These are phyloP conservation scores for Boletus pseudopeckii DNA, from an alignment of 768 basidiomycete species.

Conservation along the genomic window DNA sequence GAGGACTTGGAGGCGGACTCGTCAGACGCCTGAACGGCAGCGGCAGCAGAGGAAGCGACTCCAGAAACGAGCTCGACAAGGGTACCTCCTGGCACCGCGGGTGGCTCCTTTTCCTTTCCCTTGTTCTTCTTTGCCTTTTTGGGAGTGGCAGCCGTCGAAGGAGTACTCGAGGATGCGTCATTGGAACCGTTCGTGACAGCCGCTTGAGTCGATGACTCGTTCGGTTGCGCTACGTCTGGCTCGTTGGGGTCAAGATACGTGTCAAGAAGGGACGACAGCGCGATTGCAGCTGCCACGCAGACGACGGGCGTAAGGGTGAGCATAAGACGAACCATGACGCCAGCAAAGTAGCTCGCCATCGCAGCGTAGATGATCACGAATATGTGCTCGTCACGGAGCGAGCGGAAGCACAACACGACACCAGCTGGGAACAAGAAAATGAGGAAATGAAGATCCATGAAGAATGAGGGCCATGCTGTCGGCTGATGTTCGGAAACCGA, in stretches of 20 bases:
- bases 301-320: constrained; percentile 95
- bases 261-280: constrained; percentile 82
- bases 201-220: constrained; percentile 7
- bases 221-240: constrained; percentile 41
- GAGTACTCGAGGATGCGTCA: constrained; percentile 16
- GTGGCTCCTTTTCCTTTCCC: constrained; percentile 51
- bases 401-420: constrained; percentile 88
- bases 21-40: constrained; percentile 22
- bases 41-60: constrained; percentile 31
- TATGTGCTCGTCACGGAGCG: constrained; percentile 93
- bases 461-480: constrained; percentile 99
- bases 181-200: constrained; percentile 5
- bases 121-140: constrained; percentile 57
- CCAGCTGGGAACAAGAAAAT: constrained; percentile 98
- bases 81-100: constrained; percentile 33
- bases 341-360: constrained; percentile 96
- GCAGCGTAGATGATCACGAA: constrained; percentile 98
- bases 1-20: constrained; percentile 13
- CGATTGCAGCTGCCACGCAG: constrained; percentile 89
- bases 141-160: constrained; percentile 27
- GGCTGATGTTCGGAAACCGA: constrained; percentile 99
- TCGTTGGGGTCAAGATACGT: constrained; percentile 84
- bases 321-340: constrained; percentile 99
- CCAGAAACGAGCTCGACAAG: constrained; percentile 43
- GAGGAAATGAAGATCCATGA: constrained; percentile 98